Evolutionary conservation across 78 protist species (phyloP).

Genomic region (Neovahlkampfia damariscottae): DNA sequence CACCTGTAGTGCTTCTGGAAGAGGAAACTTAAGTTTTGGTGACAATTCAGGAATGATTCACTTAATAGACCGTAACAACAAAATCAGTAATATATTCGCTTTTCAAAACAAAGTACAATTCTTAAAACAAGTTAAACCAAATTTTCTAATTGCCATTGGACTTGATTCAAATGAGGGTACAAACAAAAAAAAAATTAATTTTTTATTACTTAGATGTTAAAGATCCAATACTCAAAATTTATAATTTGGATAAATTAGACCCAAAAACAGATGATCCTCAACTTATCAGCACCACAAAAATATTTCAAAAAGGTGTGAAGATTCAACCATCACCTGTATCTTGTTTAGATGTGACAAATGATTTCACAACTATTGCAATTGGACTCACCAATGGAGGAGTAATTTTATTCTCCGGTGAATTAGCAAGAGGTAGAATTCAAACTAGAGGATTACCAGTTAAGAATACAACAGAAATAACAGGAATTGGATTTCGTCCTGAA

Average conservation of each 20-base stretch:
- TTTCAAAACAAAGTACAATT: constrained; percentile 1
- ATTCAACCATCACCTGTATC: background rate
- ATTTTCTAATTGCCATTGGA: constrained; percentile 14
- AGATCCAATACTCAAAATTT: background rate
- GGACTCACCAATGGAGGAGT: constrained; percentile 36
- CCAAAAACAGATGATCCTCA: background rate
- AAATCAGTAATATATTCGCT: background rate
- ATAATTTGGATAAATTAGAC: background rate
- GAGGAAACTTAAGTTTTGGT: background rate
- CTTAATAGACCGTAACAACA: background rate
- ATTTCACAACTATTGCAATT: constrained; percentile 23
- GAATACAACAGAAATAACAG: background rate
- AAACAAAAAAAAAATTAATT: background rate
- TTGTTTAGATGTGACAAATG: constrained; percentile 16
- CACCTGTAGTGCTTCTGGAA: constrained; percentile 18
- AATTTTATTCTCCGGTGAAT: constrained; percentile 21
- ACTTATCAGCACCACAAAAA: background rate
- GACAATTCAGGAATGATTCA: constrained; percentile 13
- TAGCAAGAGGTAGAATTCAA: background rate
- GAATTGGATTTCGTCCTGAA: background rate
- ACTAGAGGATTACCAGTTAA: background rate
- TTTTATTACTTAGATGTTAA: constrained; percentile 3
- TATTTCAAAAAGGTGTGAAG: background rate
- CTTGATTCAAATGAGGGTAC: constrained; percentile 4
- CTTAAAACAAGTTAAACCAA: constrained; percentile 5